phyloP scores from a whole-genome alignment of 2,329 filamentous ascomycete species.

The Penicillium sp. region DNA sequence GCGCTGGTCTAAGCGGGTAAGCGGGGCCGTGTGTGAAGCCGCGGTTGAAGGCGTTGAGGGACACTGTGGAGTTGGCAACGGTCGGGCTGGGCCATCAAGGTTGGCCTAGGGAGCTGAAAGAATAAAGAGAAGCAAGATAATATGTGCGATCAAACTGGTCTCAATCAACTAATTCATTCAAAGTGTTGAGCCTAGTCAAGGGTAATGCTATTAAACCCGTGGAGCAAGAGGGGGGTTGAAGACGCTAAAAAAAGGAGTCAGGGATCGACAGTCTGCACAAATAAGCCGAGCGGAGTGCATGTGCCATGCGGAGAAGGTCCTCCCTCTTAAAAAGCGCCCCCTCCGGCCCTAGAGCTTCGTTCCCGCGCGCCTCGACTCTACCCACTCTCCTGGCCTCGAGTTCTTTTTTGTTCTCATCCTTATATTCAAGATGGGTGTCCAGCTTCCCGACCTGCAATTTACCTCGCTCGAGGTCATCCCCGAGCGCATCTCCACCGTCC shows the following conservation, averaged over 20 bases:
- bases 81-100: background rate
- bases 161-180: background rate
- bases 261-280: conserved; percentile 13
- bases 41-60: conserved; percentile 13
- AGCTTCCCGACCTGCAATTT: conserved; percentile 58
- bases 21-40: conserved; percentile 28
- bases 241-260: conserved; percentile 4
- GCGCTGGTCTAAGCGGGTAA: conserved; percentile 2
- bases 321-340: conserved; percentile 11
- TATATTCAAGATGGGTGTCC: conserved; percentile 40
- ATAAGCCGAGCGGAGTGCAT: conserved; percentile 20
- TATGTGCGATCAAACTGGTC: background rate
- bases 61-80: background rate
- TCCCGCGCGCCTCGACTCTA: background rate
- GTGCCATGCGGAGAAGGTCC: conserved; percentile 25
- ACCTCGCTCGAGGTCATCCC: conserved; percentile 73
- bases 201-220: background rate
- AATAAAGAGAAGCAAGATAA: background rate
- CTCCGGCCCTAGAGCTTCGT: background rate
- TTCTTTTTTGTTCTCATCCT: background rate
- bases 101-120: background rate
- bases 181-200: background rate
- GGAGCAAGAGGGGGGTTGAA: background rate
- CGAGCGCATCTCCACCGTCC: conserved; percentile 64
- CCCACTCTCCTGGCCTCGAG: background rate